Evolutionary conservation across 1,139 yeast species (phyloP), one percentile per base, ranked within the genome.

Genomic region (Williopsis jadinii): DNA sequence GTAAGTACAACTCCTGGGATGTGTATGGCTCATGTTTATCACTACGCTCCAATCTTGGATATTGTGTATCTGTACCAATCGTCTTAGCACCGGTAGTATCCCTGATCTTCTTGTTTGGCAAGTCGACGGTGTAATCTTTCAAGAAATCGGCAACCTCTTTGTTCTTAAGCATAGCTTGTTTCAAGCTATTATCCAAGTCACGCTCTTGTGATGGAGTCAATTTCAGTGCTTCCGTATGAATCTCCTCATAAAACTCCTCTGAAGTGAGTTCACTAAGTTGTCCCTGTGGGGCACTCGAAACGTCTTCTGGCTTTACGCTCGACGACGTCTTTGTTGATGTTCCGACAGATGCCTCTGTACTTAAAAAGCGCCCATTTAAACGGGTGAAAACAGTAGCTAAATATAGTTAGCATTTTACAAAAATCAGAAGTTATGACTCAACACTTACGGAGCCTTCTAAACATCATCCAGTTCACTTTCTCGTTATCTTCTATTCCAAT

Each of bases 1-100:
- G 79, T 48, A 86, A 67, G 49, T 73, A 82, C 41, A 88, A 70
- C 59, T 88, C 97, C 55, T 85, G 90, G 30, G 68, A 64, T 0
- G 95, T 73, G 61, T 85, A 88, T 30, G 81, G 72, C 50, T 72
- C 72, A 14, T 59, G 61, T 13, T 49, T 50, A 11, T 54, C 39
- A 1, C 69, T 60, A n/a, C 60, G 63, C 35, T 59, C 58, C 29
- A 67, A 46, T 34, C 52, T 59, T 33, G 71, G 70, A 45, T 52
- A 63, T 19, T 32, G 32, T 4, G 44, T 41, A 3, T 42, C 43
- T 3, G 40, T 13, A 19, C 41, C 36, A 3, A 40, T 42, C 3
- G 37, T 11, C 2, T 35, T 34, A 19, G 24, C 6, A 31, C 44
- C 45, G n/a, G 44, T 35, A 5, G 41, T 39, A 12, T 39, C 37